These are phyloP conservation scores for Oryza officinalis DNA, from an alignment of 176 grass and related monocot genomes.

Conservation along the genomic window DNA sequence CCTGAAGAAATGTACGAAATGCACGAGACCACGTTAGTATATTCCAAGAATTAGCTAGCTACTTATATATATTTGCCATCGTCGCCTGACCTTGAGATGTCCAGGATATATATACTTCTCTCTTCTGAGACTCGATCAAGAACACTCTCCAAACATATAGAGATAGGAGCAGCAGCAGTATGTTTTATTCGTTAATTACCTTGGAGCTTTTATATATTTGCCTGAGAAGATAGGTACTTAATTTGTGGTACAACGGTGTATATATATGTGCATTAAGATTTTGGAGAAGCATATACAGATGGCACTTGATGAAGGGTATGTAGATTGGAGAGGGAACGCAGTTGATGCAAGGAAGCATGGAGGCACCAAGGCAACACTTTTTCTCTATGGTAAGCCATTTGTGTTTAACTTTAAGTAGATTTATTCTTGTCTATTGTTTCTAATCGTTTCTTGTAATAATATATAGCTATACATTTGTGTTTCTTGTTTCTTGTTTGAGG, in stretches of 20 bases:
- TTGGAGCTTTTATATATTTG: too few relatives aligned
- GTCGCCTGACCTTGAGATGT: not conserved
- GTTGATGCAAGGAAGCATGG: conserved; percentile 46
- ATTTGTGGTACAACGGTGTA: too few relatives aligned
- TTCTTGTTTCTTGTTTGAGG: too few relatives aligned
- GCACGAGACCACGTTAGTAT: not conserved
- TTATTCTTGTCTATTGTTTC: too few relatives aligned
- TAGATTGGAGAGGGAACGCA: conserved; percentile 44
- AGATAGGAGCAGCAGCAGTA: not conserved
- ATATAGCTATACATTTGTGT: too few relatives aligned
- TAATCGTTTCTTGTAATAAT: too few relatives aligned
- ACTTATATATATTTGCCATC: not conserved
- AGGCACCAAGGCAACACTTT: conserved; percentile 44
- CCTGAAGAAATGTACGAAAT: not conserved
- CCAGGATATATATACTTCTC: not conserved
- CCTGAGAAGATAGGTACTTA: not conserved
- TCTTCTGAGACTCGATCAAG: not conserved
- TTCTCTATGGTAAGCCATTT: conserved; percentile 45
- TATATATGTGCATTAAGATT: not conserved
- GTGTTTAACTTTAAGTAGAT: not conserved
- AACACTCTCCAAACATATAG: not conserved
- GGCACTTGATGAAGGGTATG: conserved; percentile 8
- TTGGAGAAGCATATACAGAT: not conserved
- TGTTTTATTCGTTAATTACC: too few relatives aligned
- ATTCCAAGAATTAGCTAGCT: too few relatives aligned